These are phyloP conservation scores for Ophiostoma triangulosporum DNA, from an alignment of 2,329 filamentous ascomycete genomes.

Conservation along the genomic window DNA sequence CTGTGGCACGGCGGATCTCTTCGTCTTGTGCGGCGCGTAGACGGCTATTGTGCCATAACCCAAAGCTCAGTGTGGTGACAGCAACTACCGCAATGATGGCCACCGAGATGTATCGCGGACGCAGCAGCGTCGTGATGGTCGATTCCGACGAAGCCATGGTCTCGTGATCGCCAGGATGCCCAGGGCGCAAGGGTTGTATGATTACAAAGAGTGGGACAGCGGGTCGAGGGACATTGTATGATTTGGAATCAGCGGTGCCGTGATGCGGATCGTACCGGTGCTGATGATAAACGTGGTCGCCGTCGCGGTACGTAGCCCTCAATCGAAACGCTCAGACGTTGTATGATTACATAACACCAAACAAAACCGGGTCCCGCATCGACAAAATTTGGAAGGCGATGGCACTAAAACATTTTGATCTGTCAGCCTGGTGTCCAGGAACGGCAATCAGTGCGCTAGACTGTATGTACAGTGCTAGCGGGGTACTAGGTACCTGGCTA, in stretches of 20 bases:
- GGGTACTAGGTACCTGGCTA: not conserved
- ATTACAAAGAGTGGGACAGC: not conserved
- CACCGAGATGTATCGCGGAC: slow-evolving; percentile 12
- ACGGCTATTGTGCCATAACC: slow-evolving; percentile 8
- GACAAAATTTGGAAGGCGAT: not conserved
- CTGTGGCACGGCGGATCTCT: not conserved
- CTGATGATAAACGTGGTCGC: not conserved
- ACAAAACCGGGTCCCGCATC: not conserved
- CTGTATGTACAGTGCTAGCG: not conserved
- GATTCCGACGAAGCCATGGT: slow-evolving; percentile 4
- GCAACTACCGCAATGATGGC: slow-evolving; percentile 12
- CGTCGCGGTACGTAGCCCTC: not conserved
- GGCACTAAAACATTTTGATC: not conserved
- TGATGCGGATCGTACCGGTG: not conserved
- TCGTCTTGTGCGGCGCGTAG: slow-evolving; percentile 4
- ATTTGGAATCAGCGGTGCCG: not conserved
- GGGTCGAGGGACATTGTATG: not conserved
- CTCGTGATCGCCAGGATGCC: not conserved
- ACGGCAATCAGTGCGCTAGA: not conserved
- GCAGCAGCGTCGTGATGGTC: slow-evolving; percentile 7
- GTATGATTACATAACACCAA: slow-evolving; percentile 1
- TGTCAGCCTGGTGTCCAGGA: not conserved
- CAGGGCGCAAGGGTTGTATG: not conserved
- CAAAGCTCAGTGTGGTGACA: slow-evolving; percentile 10
- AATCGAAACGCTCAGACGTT: not conserved